Evolutionary conservation across 139 green algal species (phyloP).

Genomic region (Ettlia oleoabundans): DNA sequence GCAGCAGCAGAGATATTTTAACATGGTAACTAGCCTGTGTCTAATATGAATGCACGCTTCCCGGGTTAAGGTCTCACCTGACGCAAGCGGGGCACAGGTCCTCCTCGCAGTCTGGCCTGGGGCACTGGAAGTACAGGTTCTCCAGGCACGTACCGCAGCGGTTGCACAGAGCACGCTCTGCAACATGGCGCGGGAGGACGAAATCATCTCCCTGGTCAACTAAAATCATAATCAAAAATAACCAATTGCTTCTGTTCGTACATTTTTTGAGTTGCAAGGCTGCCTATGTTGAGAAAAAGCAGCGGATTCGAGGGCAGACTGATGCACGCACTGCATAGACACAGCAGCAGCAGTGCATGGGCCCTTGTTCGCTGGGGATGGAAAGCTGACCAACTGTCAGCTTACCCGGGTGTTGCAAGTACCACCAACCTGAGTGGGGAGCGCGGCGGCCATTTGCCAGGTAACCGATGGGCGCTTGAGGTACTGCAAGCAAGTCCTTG

Average conservation of each 20-base stretch:
- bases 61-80: background rate
- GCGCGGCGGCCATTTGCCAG: background rate
- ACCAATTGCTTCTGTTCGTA: too few species aligned
- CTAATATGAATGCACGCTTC: background rate
- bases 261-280: background rate
- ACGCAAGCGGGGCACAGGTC: conserved; percentile 44
- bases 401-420: background rate
- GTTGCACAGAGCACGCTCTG: conserved; percentile 51
- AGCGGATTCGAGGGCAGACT: background rate
- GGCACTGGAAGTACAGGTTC: conserved; percentile 50
- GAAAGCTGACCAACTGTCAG: background rate
- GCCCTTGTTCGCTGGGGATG: too few species aligned
- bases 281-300: background rate
- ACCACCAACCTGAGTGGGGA: too few species aligned
- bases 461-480: background rate
- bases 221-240: too few species aligned
- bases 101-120: conserved; percentile 6
- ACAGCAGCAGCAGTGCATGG: background rate
- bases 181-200: too few species aligned
- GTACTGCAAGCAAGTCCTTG: background rate
- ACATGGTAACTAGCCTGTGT: too few species aligned
- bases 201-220: too few species aligned
- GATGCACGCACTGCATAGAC: background rate
- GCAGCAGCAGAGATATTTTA: too few species aligned
- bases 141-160: conserved; percentile 49